phyloP scores from a whole-genome alignment of 2,329 filamentous ascomycete genomes.

The Pseudocercospora pini-densiflorae region DNA sequence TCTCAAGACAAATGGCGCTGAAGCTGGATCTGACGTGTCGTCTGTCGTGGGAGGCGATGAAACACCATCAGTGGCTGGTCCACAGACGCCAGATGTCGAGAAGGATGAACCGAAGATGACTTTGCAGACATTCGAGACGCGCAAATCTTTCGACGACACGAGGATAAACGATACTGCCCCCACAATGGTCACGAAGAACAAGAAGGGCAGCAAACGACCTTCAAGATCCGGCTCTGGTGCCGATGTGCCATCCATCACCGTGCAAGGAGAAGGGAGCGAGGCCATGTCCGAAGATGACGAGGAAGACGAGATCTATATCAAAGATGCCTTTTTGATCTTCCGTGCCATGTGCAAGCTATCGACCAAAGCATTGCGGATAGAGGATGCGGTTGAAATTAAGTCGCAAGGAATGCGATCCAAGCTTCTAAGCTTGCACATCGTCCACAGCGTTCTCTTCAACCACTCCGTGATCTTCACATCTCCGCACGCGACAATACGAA shows the following conservation, averaged over 20 bases:
- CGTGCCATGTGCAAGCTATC: slow-evolving; percentile 97
- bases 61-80: slow-evolving; percentile 35
- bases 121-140: slow-evolving; percentile 70
- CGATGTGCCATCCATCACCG: slow-evolving; percentile 44
- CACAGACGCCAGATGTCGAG: slow-evolving; percentile 48
- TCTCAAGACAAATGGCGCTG: slow-evolving; percentile 42
- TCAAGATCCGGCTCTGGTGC: slow-evolving; percentile 51
- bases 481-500: slow-evolving; percentile 87
- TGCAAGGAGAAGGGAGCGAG: slow-evolving; percentile 48
- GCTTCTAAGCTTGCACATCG: slow-evolving; percentile 90
- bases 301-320: slow-evolving; percentile 94
- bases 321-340: slow-evolving; percentile 96
- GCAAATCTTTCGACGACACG: slow-evolving; percentile 68
- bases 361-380: slow-evolving; percentile 85
- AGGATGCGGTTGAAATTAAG: slow-evolving; percentile 89
- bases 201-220: slow-evolving; percentile 36
- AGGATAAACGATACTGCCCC: slow-evolving; percentile 69
- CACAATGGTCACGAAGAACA: slow-evolving; percentile 67
- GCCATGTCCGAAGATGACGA: slow-evolving; percentile 69
- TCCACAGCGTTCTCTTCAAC: slow-evolving; percentile 94
- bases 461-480: slow-evolving; percentile 90
- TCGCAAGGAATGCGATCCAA: slow-evolving; percentile 98
- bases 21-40: slow-evolving; percentile 37
- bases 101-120: slow-evolving; percentile 64
- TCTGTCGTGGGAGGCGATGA: slow-evolving; percentile 32